Evolutionary conservation across 2,329 filamentous ascomycete species (phyloP).

Genomic region (Trichoderma koningiopsis): DNA sequence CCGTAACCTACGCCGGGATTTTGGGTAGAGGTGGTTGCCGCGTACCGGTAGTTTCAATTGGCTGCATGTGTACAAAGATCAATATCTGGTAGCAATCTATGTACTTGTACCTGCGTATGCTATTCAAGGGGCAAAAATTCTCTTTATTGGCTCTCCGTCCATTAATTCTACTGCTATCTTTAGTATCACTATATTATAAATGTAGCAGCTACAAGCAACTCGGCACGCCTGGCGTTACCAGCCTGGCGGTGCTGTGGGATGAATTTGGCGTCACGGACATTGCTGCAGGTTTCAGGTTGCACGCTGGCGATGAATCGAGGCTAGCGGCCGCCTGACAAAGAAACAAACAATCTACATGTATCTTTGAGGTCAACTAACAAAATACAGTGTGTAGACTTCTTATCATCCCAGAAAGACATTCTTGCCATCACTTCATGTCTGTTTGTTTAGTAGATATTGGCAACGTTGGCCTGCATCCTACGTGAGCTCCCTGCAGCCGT

Average conservation of each 20-base stretch:
- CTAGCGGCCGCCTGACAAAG: neutral
- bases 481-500: neutral
- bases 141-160: neutral
- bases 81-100: neutral
- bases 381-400: neutral
- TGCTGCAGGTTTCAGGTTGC: neutral
- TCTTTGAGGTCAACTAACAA: neutral
- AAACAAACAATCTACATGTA: neutral
- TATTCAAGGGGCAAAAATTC: neutral
- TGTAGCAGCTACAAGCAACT: neutral
- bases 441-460: neutral
- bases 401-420: neutral
- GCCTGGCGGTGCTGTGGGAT: neutral
- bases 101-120: no score
- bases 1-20: constrained; percentile 1
- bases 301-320: neutral
- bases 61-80: neutral
- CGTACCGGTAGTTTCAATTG: neutral
- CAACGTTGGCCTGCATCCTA: neutral
- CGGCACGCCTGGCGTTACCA: neutral
- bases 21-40: neutral
- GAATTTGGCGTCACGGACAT: neutral
- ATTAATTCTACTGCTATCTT: neutral
- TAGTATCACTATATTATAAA: neutral
- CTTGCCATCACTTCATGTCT: neutral